These are phyloP conservation scores for Leishmania amazonensis DNA, from an alignment of 208 protist species.

Conservation along the genomic window DNA sequence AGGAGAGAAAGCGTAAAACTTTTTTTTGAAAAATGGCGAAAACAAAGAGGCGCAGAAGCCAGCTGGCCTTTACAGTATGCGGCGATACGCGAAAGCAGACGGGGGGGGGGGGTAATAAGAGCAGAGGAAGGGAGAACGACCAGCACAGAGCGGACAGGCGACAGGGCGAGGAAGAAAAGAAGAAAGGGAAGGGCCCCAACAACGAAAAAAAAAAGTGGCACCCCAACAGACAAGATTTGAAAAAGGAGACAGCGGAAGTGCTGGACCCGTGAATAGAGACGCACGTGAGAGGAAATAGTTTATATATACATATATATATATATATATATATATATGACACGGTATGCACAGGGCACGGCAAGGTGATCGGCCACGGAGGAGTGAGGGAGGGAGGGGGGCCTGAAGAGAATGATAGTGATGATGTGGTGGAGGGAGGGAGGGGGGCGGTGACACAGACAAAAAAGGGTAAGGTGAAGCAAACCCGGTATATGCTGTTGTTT, in stretches of 20 bases:
- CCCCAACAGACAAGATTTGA: not conserved
- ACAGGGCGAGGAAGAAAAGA: not conserved
- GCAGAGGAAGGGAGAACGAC: slow-evolving; percentile 1
- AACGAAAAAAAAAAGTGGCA: not conserved
- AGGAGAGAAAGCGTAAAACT: not conserved
- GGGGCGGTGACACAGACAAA: not conserved
- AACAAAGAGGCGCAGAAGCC: not conserved
- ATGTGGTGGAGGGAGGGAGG: not conserved
- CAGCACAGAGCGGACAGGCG: not conserved
- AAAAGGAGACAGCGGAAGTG: not conserved
- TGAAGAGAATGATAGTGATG: not conserved
- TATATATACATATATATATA: not conserved
- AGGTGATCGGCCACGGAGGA: not conserved
- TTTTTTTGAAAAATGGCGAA: not conserved
- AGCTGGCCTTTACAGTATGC: not conserved
- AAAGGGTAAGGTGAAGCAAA: not conserved
- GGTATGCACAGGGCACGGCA: not conserved
- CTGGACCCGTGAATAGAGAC: not conserved
- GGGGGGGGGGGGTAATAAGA: not conserved
- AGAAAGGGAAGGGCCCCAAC: not conserved
- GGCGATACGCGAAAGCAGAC: not conserved
- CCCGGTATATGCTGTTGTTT: not conserved
- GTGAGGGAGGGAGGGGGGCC: not conserved
- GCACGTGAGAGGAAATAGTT: not conserved
- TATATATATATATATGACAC: not conserved